Percentiles rank a stretch among this genome's conserved stretches.
These are phyloP conservation scores for Haplographium delicatum DNA, from an alignment of 495 filamentous ascomycete species.

Conservation along the genomic window DNA sequence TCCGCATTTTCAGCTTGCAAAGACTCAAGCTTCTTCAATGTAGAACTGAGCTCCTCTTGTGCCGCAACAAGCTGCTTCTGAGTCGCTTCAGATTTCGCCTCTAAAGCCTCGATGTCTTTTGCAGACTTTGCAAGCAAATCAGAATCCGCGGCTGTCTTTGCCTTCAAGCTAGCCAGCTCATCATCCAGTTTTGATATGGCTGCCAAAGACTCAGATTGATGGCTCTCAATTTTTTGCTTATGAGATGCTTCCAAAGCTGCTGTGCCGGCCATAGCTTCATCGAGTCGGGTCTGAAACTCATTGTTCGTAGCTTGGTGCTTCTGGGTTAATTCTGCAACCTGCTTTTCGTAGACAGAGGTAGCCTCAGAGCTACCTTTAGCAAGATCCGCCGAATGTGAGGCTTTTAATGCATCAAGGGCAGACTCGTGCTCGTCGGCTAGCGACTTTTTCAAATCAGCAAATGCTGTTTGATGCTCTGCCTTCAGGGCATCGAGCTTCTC, in stretches of 20 bases:
- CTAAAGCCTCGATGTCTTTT: conserved; percentile 37
- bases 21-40: conserved; percentile 25
- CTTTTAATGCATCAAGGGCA: conserved; percentile 33
- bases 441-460: conserved; percentile 36
- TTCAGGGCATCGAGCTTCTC: conserved; percentile 18
- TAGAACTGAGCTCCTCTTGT: conserved; percentile 30
- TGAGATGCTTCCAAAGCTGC: conserved; percentile 38
- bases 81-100: conserved; percentile 30
- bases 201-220: conserved; percentile 7
- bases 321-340: conserved; percentile 36
- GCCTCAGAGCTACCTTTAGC: conserved; percentile 38
- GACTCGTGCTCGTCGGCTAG: conserved; percentile 42
- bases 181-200: conserved; percentile 36
- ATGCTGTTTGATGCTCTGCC: conserved; percentile 28
- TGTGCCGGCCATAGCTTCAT: conserved; percentile 37
- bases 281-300: conserved; percentile 34
- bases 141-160: conserved; percentile 26
- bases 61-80: conserved; percentile 32
- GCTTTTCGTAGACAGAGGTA: conserved; percentile 34
- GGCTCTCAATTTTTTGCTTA: conserved; percentile 26
- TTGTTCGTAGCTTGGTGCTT: conserved; percentile 38
- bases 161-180: conserved; percentile 33
- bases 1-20: conserved; percentile 26
- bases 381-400: conserved; percentile 36
- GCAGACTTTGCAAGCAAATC: conserved; percentile 33